Conservation (phyloP, 2,329 filamentous ascomycete species). For the Chrysoporthe austroafricana region DNA sequence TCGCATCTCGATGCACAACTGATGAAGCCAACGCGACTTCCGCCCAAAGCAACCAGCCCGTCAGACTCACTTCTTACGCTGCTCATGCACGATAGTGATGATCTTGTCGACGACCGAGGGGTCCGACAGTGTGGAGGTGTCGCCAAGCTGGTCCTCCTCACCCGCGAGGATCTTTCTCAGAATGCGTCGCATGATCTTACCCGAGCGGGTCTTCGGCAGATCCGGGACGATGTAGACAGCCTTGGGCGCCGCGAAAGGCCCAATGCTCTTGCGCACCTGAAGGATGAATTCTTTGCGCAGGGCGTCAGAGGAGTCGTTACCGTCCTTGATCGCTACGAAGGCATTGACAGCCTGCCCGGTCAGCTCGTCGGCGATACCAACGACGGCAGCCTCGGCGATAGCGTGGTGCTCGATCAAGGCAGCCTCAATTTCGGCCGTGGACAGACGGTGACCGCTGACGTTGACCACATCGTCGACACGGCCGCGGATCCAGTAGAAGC, state of each 20-base stretch:
- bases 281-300: constrained; percentile 91
- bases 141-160: constrained; percentile 95
- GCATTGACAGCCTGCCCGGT: constrained; percentile 97
- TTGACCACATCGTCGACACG: constrained; percentile 99
- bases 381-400: constrained; percentile 93
- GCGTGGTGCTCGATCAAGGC: constrained; percentile 89
- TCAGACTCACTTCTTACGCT: constrained; percentile 53
- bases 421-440: constrained; percentile 96
- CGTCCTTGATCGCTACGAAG: constrained; percentile 91
- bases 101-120: constrained; percentile 89
- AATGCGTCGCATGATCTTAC: constrained; percentile 99
- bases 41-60: not conserved
- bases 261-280: constrained; percentile 96
- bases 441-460: constrained; percentile 93
- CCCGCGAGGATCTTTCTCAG: constrained; percentile 95
- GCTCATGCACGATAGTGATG: constrained; percentile 76
- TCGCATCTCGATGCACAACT: not conserved
- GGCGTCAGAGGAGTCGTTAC: constrained; percentile 73
- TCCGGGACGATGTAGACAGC: constrained; percentile 89
- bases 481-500: constrained; percentile 99
- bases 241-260: constrained; percentile 96
- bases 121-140: constrained; percentile 91
- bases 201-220: constrained; percentile 93
- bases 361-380: constrained; percentile 89
- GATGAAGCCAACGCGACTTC: not conserved